These are phyloP conservation scores for Vickermania ingenoplastis DNA, from an alignment of 208 protist genomes.

Conservation along the genomic window DNA sequence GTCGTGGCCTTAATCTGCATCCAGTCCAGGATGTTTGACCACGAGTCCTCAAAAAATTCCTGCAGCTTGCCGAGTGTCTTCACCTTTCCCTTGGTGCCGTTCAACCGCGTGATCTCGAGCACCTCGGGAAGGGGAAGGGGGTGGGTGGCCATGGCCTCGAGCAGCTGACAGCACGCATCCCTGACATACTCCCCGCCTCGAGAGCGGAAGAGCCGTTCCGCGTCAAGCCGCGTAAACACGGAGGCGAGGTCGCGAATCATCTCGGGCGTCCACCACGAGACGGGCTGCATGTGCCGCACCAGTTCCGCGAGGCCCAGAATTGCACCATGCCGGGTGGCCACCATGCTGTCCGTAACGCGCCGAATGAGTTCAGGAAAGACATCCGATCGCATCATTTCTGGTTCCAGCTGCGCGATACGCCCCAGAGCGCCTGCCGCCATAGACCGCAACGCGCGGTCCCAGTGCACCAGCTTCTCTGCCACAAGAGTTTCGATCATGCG, in stretches of 20 bases:
- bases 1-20: slow-evolving; percentile 56
- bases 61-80: slow-evolving; percentile 59
- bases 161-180: slow-evolving; percentile 81
- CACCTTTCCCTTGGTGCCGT: slow-evolving; percentile 33
- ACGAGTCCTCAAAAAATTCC: slow-evolving; percentile 80
- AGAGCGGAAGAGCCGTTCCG: slow-evolving; percentile 89
- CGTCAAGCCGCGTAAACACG: slow-evolving; percentile 78
- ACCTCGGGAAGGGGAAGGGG: slow-evolving; percentile 55
- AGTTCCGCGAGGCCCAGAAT: slow-evolving; percentile 85
- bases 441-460: slow-evolving; percentile 78
- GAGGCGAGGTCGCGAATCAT: slow-evolving; percentile 19
- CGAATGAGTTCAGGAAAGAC: slow-evolving; percentile 41
- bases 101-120: slow-evolving; percentile 43
- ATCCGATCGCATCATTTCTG: slow-evolving; percentile 7
- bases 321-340: slow-evolving; percentile 88
- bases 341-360: slow-evolving; percentile 37
- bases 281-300: slow-evolving; percentile 44
- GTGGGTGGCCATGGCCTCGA: slow-evolving; percentile 58
- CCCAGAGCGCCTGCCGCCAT: slow-evolving; percentile 76
- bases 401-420: slow-evolving; percentile 32
- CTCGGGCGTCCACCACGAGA: slow-evolving; percentile 36
- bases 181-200: slow-evolving; percentile 91
- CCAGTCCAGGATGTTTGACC: slow-evolving; percentile 85
- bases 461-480: slow-evolving; percentile 81
- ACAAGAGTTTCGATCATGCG: slow-evolving; percentile 87